phyloP scores from a whole-genome alignment of 768 basidiomycete genomes.

The Collybia sp. region DNA sequence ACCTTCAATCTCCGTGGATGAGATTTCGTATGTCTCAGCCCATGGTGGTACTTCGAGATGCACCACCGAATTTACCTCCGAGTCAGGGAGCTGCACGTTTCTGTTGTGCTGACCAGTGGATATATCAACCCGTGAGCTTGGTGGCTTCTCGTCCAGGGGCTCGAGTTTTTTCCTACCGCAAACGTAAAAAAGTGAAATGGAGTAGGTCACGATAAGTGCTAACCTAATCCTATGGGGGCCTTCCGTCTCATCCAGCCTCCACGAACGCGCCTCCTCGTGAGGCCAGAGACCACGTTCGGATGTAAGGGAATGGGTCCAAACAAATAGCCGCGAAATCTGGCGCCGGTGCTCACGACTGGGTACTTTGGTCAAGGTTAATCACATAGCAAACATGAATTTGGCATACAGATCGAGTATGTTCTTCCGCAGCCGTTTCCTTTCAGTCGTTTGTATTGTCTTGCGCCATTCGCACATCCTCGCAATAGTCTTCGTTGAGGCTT shows the following conservation, averaged over 20 bases:
- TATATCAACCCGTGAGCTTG: slow-evolving; percentile 43
- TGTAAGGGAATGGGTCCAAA: slow-evolving; percentile 57
- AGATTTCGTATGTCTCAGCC: slow-evolving; percentile 69
- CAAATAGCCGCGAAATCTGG: slow-evolving; percentile 54
- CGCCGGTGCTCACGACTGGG: slow-evolving; percentile 72
- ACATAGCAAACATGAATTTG: background rate
- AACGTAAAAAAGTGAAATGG: background rate
- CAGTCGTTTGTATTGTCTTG: slow-evolving; percentile 59
- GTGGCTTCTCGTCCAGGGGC: slow-evolving; percentile 44
- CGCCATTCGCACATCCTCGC: slow-evolving; percentile 70
- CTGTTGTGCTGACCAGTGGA: slow-evolving; percentile 33
- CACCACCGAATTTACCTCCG: slow-evolving; percentile 43
- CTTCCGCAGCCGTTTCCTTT: slow-evolving; percentile 70
- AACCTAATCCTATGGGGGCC: slow-evolving; percentile 85
- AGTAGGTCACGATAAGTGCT: slow-evolving; percentile 1
- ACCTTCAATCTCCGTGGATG: slow-evolving; percentile 62
- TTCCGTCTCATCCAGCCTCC: slow-evolving; percentile 90
- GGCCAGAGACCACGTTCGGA: slow-evolving; percentile 87
- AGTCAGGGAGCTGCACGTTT: slow-evolving; percentile 47
- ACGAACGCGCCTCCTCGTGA: slow-evolving; percentile 42
- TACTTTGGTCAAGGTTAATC: background rate
- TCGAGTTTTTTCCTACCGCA: slow-evolving; percentile 70
- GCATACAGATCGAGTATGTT: slow-evolving; percentile 68
- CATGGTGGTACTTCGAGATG: slow-evolving; percentile 67
- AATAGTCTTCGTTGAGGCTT: slow-evolving; percentile 58